These are phyloP conservation scores for Umbelopsis sp. DNA, from an alignment of 371 early-diverging fungal species.

Conservation along the genomic window DNA sequence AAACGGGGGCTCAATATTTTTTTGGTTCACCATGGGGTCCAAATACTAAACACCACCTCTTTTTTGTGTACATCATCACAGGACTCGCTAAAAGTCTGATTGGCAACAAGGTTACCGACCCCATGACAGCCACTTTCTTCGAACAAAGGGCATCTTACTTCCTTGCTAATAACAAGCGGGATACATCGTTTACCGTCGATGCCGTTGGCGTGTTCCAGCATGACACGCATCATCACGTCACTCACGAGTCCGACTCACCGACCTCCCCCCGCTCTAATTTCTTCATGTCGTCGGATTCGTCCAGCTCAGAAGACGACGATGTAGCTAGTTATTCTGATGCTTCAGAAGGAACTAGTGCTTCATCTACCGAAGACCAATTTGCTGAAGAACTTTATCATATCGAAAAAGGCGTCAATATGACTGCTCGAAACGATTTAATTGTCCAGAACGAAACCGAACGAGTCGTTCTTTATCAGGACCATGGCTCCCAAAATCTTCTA, in stretches of 20 bases:
- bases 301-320: conserved; percentile 3
- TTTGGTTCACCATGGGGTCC: neutral
- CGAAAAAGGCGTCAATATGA: neutral
- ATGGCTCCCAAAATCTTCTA: neutral
- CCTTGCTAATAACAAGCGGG: conserved; percentile 29
- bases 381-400: neutral
- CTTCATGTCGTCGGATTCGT: neutral
- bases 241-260: neutral
- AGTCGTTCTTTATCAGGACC: neutral
- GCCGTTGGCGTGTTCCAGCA: conserved; percentile 24
- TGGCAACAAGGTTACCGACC: conserved; percentile 19
- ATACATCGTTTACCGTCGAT: conserved; percentile 24
- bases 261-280: neutral
- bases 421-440: neutral
- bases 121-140: conserved; percentile 10
- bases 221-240: conserved; percentile 4
- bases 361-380: neutral
- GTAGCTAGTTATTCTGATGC: conserved; percentile 10
- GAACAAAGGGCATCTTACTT: conserved; percentile 34
- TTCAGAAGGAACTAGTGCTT: conserved; percentile 1
- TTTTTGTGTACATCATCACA: neutral
- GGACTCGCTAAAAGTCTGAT: conserved; percentile 11
- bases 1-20: neutral
- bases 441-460: conserved; percentile 7
- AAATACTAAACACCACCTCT: conserved; percentile 2